Percentiles rank a stretch among this genome's conserved stretches.
Evolutionary conservation across 768 basidiomycete species (phyloP).

Genomic region (Clitopilus passeckerianus): DNA sequence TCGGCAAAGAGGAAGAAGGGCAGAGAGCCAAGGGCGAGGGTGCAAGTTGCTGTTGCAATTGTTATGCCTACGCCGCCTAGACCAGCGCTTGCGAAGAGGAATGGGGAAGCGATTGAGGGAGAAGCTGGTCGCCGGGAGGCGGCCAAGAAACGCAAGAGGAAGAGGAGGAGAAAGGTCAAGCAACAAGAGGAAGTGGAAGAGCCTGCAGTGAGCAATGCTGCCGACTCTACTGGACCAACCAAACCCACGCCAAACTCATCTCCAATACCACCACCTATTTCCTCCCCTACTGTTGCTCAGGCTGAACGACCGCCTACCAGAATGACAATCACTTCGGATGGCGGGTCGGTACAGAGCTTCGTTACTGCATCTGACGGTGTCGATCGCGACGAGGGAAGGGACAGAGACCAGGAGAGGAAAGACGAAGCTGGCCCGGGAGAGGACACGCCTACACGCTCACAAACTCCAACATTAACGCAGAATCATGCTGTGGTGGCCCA

Average conservation of each 20-base stretch:
- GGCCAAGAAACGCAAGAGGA: background rate
- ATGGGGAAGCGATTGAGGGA: background rate
- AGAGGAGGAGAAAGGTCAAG: background rate
- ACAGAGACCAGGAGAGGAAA: background rate
- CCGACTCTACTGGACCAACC: background rate
- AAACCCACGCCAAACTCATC: background rate
- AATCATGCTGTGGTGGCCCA: background rate
- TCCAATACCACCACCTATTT: background rate
- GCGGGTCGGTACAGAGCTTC: background rate
- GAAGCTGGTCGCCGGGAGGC: background rate
- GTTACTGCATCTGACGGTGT: background rate
- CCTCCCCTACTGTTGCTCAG: background rate
- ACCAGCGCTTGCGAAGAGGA: background rate
- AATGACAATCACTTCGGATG: background rate
- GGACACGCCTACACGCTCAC: background rate
- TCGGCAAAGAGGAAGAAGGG: background rate
- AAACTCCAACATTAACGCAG: background rate
- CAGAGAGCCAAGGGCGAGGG: background rate
- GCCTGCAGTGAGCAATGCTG: background rate
- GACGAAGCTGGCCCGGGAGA: background rate
- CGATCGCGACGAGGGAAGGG: background rate
- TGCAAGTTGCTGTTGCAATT: conserved; percentile 1
- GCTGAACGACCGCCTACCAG: background rate
- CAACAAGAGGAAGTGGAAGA: background rate
- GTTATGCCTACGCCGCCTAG: background rate